Percentiles rank a stretch among this genome's conserved stretches.
These are phyloP conservation scores for Podaxis sp. DNA, from an alignment of 768 basidiomycete species.

Conservation along the genomic window DNA sequence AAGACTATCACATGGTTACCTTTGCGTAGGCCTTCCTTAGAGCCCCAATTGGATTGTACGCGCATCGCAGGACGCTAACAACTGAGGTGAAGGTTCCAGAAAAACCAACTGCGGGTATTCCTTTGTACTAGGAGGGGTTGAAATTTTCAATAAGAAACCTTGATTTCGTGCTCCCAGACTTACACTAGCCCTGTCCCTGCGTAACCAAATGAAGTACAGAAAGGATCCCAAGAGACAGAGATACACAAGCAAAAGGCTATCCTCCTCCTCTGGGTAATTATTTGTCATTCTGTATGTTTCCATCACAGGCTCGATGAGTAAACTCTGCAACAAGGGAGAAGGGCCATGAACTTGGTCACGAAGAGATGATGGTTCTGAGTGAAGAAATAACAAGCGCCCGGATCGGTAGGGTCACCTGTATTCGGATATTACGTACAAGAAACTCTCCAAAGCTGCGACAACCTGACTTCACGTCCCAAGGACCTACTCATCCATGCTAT, in stretches of 20 bases:
- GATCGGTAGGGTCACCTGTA: neutral
- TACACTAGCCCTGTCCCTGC: constrained; percentile 7
- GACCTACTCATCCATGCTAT: constrained; percentile 35
- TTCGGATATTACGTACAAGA: constrained; percentile 49
- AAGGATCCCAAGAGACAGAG: neutral
- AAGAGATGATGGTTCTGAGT: too few species aligned
- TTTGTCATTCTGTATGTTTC: neutral
- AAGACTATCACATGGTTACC: neutral
- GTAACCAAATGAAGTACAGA: constrained; percentile 6
- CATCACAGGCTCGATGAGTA: neutral
- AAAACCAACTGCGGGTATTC: constrained; percentile 5
- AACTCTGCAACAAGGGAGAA: neutral
- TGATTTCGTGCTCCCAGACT: neutral
- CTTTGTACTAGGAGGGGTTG: neutral
- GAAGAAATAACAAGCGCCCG: neutral
- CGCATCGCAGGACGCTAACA: neutral
- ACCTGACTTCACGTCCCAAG: constrained; percentile 11
- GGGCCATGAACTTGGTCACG: neutral
- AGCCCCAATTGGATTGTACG: neutral
- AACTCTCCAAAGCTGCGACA: constrained; percentile 48
- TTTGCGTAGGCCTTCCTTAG: neutral
- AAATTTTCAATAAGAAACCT: neutral
- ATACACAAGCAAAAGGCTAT: constrained; percentile 7
- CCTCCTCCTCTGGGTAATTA: neutral
- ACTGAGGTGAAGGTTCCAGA: constrained; percentile 3